phyloP scores from a whole-genome alignment of 208 protist genomes.

The Sergeia podlipaevii region DNA sequence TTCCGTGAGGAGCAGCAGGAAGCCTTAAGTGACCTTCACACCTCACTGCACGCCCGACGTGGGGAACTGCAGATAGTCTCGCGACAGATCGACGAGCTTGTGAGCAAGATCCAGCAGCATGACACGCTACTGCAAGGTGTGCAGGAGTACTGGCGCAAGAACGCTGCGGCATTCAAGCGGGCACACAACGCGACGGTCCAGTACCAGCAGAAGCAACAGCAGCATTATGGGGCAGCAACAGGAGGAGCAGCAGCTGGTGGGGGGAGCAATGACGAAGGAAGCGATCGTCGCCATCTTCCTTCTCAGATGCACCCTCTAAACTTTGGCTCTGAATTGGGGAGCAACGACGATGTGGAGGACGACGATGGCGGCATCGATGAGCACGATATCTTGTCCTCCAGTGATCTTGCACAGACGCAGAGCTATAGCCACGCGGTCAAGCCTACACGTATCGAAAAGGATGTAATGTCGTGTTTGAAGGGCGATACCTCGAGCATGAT shows the following conservation, averaged over 20 bases:
- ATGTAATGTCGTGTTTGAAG: too few species aligned
- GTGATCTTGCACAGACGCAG: too few species aligned
- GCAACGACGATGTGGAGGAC: too few species aligned
- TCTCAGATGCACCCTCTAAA: too few species aligned
- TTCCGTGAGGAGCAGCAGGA: conserved; percentile 18
- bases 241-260: conserved; percentile 8
- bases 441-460: too few species aligned
- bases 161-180: conserved; percentile 29
- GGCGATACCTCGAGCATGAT: too few species aligned
- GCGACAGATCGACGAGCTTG: conserved; percentile 8
- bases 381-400: too few species aligned
- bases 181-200: conserved; percentile 11
- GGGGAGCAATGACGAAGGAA: not conserved
- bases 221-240: conserved; percentile 5
- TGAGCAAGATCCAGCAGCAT: conserved; percentile 5
- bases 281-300: too few species aligned
- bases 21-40: conserved; percentile 15
- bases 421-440: too few species aligned
- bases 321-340: too few species aligned
- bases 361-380: too few species aligned
- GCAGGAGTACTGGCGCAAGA: conserved; percentile 58
- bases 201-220: not conserved
- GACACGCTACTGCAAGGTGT: conserved; percentile 19
- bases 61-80: conserved; percentile 15
- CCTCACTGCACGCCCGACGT: conserved; percentile 14